Conservation (phyloP, 2,329 filamentous ascomycete species). For the Pyricularia grisea region DNA sequence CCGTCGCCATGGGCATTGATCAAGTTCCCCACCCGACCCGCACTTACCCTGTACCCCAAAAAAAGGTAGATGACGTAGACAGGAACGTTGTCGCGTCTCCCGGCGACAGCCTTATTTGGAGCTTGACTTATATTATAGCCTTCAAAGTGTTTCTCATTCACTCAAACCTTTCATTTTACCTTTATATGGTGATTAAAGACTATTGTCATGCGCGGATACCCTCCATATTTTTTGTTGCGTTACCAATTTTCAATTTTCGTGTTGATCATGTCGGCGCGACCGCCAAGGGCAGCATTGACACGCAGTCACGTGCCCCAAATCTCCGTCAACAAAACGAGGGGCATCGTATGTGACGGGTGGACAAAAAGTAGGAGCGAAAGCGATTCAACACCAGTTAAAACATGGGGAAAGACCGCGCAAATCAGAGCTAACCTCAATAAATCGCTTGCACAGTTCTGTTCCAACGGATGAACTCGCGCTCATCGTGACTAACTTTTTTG, state of each 20-base stretch:
- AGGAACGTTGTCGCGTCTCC: neutral
- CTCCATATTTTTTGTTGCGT: neutral
- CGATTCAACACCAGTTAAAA: neutral
- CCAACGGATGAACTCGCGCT: neutral
- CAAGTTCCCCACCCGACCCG: neutral
- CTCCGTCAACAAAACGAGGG: neutral
- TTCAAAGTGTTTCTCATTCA: neutral
- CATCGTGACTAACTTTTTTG: neutral
- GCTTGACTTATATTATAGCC: neutral
- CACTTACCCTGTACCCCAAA: neutral
- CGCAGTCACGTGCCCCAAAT: neutral
- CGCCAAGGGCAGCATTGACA: neutral
- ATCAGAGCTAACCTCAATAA: neutral
- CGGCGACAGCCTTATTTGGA: neutral
- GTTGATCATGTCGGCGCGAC: neutral
- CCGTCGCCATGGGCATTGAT: slow-evolving; percentile 1
- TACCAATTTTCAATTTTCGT: neutral
- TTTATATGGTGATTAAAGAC: neutral
- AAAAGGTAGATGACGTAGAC: neutral
- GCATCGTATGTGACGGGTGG: neutral
- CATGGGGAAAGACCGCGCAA: neutral
- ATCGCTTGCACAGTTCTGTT: neutral
- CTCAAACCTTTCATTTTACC: neutral
- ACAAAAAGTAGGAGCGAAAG: neutral
- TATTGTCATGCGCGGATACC: too few relatives aligned